Percentiles rank a stretch among this genome's conserved stretches.
Conservation (phyloP, 2,329 filamentous ascomycete species). For the Microsporum audouinii region DNA sequence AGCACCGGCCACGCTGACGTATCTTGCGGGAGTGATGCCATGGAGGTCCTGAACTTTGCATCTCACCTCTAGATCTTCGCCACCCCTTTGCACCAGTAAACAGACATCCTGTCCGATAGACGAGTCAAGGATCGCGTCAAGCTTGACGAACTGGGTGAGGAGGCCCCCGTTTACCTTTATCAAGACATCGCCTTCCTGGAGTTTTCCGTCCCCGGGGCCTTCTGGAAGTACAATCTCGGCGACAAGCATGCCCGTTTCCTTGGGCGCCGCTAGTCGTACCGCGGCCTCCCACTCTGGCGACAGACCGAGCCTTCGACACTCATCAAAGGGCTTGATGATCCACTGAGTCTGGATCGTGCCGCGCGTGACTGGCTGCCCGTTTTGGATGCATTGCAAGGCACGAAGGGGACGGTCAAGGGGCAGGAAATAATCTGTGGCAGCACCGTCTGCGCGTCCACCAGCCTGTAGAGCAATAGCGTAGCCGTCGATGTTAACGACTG, state of each 20-base stretch:
- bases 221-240: conserved; percentile 89
- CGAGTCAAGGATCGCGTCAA: conserved; percentile 86
- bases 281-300: conserved; percentile 76
- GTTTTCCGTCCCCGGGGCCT: conserved; percentile 73
- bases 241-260: conserved; percentile 92
- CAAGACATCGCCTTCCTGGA: conserved; percentile 89
- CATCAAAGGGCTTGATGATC: conserved; percentile 92
- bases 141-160: conserved; percentile 79
- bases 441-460: conserved; percentile 83
- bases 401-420: conserved; percentile 82
- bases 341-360: conserved; percentile 98
- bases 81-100: conserved; percentile 76
- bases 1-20: conserved; percentile 84
- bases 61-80: conserved; percentile 73
- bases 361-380: conserved; percentile 62
- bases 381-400: conserved; percentile 74
- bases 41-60: conserved; percentile 82
- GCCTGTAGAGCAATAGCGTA: conserved; percentile 87
- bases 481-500: conserved; percentile 90
- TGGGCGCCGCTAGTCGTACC: conserved; percentile 71
- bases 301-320: conserved; percentile 80
- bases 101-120: conserved; percentile 69
- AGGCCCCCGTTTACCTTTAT: conserved; percentile 89
- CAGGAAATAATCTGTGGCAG: conserved; percentile 94
- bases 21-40: conserved; percentile 87